Evolutionary conservation across 352 stramenopile species (phyloP).

Genomic region (Phytophthora fragariaefolia): DNA sequence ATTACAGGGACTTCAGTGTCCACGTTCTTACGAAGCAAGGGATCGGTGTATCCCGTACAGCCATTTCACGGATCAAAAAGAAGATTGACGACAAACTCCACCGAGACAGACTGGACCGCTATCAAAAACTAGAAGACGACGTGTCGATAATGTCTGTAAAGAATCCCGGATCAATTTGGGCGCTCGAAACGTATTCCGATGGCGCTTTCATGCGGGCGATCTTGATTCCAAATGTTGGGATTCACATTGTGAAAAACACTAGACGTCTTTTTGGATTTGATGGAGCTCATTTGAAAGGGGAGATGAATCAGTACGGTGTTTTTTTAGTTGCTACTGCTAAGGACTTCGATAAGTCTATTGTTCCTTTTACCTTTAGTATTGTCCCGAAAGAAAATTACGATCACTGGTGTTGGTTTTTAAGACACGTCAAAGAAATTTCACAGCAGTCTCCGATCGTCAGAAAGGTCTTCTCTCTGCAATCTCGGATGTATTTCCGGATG

Average conservation of each 20-base stretch:
- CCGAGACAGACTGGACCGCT: background rate
- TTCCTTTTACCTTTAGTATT: no score
- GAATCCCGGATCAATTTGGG: background rate
- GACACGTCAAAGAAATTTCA: no score
- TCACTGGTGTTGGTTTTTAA: no score
- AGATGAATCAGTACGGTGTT: conserved; percentile 31
- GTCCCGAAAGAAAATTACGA: no score
- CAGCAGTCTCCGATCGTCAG: no score
- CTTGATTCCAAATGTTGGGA: conserved; percentile 4
- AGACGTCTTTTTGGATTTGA: conserved; percentile 23
- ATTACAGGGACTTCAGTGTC: background rate
- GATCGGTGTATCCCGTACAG: background rate
- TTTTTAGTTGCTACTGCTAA: conserved; percentile 31
- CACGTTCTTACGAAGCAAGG: background rate
- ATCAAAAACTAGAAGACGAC: background rate
- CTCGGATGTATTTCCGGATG: no score
- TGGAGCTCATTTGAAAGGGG: conserved; percentile 27
- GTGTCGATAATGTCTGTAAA: background rate
- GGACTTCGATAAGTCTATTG: conserved; percentile 34
- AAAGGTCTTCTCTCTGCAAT: no score
- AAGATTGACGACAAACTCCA: background rate
- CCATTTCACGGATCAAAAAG: no score
- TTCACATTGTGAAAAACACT: conserved; percentile 2
- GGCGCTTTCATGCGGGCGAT: background rate
- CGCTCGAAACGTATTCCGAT: background rate